Percentiles rank a stretch among this genome's conserved stretches.
phyloP scores from a whole-genome alignment of 345 rosid genomes.

The Bruguiera sexangula region DNA sequence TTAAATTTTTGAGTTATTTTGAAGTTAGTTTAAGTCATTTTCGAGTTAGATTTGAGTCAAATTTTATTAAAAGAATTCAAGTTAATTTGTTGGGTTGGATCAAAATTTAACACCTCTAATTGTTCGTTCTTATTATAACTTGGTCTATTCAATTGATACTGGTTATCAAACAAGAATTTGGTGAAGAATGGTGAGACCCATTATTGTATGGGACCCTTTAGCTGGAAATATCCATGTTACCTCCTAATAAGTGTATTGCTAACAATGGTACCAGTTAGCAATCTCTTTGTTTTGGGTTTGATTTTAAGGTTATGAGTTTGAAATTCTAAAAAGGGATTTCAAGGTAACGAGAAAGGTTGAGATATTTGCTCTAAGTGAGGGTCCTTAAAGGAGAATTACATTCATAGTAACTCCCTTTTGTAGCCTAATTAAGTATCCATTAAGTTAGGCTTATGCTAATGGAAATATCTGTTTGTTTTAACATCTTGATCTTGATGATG shows the following conservation, averaged over 20 bases:
- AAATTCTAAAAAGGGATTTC: not conserved
- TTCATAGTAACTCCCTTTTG: not conserved
- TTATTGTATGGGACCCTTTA: constrained; percentile 11
- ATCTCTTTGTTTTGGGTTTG: constrained; percentile 11
- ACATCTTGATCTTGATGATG: too few species aligned
- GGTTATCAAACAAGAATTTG: not conserved
- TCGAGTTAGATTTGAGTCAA: too few species aligned
- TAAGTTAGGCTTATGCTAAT: not conserved
- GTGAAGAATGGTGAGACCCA: not conserved
- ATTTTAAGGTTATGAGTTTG: constrained; percentile 10
- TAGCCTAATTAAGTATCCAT: not conserved
- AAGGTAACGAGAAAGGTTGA: not conserved
- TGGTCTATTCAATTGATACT: not conserved
- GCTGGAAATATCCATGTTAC: not conserved
- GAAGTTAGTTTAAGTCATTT: too few species aligned
- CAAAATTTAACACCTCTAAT: too few species aligned
- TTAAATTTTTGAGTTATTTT: too few species aligned
- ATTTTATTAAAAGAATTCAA: too few species aligned
- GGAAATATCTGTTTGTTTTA: too few species aligned
- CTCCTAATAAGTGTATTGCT: not conserved
- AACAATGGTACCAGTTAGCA: not conserved
- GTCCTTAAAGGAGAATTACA: not conserved
- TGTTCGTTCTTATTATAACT: not conserved
- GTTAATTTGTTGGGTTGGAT: too few species aligned
- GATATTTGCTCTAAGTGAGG: constrained; percentile 5